A percentile compares a stretch with the other conserved stretches of the same genome.
Conservation (phyloP, 163 green algal species). For the Chlorella variabilis region DNA sequence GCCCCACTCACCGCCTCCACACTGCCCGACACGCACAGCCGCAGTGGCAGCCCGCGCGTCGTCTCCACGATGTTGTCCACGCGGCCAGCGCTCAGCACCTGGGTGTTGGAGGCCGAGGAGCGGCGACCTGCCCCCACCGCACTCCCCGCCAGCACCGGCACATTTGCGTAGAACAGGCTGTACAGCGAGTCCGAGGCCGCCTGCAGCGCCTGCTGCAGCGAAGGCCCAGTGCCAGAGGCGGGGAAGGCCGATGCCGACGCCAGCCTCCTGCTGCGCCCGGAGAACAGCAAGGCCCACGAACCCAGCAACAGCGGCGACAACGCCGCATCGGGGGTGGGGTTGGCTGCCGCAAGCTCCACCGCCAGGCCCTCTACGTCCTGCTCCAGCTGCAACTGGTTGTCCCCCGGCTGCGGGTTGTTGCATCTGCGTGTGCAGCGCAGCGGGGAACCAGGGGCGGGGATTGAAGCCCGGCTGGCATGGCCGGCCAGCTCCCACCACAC, state of each 20-base stretch:
- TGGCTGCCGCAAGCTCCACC: background rate
- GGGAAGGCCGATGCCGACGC: background rate
- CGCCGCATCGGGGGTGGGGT: slow-evolving; percentile 2
- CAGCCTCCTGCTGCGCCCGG: slow-evolving; percentile 6
- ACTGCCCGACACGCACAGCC: slow-evolving; percentile 29
- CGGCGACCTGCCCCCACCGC: background rate
- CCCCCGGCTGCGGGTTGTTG: slow-evolving; percentile 26
- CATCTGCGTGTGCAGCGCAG: no score
- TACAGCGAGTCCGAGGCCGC: slow-evolving; percentile 6
- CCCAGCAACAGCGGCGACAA: slow-evolving; percentile 6
- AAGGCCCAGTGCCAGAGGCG: background rate
- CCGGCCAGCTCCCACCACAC: no score
- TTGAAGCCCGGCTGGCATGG: no score
- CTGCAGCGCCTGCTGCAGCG: slow-evolving; percentile 30
- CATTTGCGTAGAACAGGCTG: slow-evolving; percentile 9
- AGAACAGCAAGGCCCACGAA: slow-evolving; percentile 21
- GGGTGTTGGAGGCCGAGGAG: slow-evolving; percentile 3
- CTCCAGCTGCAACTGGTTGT: slow-evolving; percentile 13
- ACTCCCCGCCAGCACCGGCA: slow-evolving; percentile 16
- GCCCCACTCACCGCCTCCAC: background rate
- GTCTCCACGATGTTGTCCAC: slow-evolving; percentile 31
- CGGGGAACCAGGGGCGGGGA: background rate
- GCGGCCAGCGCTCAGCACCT: background rate
- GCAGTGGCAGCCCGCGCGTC: slow-evolving; percentile 3
- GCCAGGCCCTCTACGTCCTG: background rate